phyloP scores from a whole-genome alignment of 1,139 yeast genomes.

The Protomyces gravidus region DNA sequence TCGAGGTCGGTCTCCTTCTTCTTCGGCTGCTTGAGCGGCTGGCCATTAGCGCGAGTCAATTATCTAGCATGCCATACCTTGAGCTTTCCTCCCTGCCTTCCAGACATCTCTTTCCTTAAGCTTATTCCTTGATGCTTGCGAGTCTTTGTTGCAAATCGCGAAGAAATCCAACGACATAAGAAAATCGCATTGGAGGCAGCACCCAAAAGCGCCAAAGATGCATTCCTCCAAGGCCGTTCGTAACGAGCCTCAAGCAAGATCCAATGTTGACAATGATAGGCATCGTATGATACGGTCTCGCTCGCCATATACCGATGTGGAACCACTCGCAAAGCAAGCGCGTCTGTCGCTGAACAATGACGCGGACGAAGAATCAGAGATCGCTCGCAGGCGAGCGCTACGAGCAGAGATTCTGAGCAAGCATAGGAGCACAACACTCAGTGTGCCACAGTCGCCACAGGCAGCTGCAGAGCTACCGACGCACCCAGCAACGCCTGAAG shows the following conservation, averaged over 20 bases:
- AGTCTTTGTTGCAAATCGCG: too few species aligned
- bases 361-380: slow-evolving; percentile 7
- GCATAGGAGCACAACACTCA: not conserved
- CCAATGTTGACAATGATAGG: not conserved
- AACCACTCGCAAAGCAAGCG: not conserved
- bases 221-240: not conserved
- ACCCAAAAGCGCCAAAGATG: not conserved
- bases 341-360: not conserved
- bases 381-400: slow-evolving; percentile 22
- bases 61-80: slow-evolving; percentile 7
- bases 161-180: too few species aligned
- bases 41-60: not conserved
- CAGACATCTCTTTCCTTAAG: slow-evolving; percentile 16
- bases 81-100: slow-evolving; percentile 30
- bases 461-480: not conserved
- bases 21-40: slow-evolving; percentile 28
- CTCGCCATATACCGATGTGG: not conserved
- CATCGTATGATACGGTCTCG: not conserved
- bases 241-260: not conserved
- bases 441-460: not conserved
- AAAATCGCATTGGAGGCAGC: too few species aligned
- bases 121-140: too few species aligned
- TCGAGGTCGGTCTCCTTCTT: slow-evolving; percentile 24
- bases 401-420: slow-evolving; percentile 13
- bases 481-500: not conserved